Conservation (phyloP, 345 rosid genomes). For the Noccaea caerulescens region DNA sequence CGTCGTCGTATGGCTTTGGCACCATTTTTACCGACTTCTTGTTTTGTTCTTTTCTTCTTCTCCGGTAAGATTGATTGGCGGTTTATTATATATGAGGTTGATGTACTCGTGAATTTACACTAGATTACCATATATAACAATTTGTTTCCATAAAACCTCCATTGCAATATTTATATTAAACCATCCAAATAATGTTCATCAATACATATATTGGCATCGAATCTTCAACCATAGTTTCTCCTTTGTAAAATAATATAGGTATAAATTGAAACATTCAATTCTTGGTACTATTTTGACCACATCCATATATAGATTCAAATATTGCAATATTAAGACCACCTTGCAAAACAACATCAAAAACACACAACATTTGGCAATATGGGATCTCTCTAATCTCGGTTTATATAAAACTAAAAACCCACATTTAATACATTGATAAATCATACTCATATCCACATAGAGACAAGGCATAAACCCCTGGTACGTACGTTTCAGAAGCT, state of each 20-base stretch:
- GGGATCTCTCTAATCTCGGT: background rate
- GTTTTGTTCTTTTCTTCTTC: background rate
- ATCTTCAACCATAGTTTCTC: too few species aligned
- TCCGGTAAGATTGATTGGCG: background rate
- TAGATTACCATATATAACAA: too few species aligned
- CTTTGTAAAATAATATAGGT: too few species aligned
- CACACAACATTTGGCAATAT: background rate
- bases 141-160: too few species aligned
- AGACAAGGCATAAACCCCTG: background rate
- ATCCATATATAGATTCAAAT: background rate
- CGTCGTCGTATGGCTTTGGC: conserved; percentile 25
- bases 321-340: too few species aligned
- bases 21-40: conserved; percentile 35
- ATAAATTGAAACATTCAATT: background rate
- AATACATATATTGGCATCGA: too few species aligned
- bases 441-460: background rate
- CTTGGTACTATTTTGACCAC: background rate
- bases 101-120: too few species aligned
- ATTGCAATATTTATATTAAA: too few species aligned
- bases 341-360: background rate
- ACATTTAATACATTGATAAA: background rate
- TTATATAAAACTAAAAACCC: background rate
- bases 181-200: too few species aligned
- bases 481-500: background rate
- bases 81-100: too few species aligned